Conservation (phyloP, 768 basidiomycete species). For the Russula griseocarnosa region DNA sequence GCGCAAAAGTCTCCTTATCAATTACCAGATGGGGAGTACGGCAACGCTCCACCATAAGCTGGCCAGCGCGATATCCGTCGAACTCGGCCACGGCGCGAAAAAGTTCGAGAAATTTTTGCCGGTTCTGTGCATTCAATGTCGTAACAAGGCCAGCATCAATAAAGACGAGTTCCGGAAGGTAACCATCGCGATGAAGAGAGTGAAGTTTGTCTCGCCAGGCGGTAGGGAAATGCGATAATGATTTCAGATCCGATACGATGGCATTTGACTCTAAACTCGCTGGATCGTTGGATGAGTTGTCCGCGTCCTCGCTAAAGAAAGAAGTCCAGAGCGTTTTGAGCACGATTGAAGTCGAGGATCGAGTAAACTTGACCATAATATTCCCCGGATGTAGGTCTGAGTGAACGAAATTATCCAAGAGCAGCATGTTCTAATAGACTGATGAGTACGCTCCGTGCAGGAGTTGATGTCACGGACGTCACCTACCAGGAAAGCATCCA, state of each 20-base stretch:
- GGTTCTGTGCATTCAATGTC: slow-evolving; percentile 73
- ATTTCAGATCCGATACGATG: slow-evolving; percentile 67
- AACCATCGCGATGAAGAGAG: slow-evolving; percentile 61
- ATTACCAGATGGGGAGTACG: slow-evolving; percentile 85
- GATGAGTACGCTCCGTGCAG: slow-evolving; percentile 13
- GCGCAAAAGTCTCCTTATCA: slow-evolving; percentile 91
- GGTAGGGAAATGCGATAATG: slow-evolving; percentile 51
- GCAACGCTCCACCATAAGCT: slow-evolving; percentile 95
- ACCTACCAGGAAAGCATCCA: slow-evolving; percentile 91
- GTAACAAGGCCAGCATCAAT: slow-evolving; percentile 96
- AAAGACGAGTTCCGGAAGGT: slow-evolving; percentile 91
- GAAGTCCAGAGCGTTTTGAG: slow-evolving; percentile 56
- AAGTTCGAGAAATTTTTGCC: slow-evolving; percentile 92
- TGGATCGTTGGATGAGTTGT: slow-evolving; percentile 13
- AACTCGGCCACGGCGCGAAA: slow-evolving; percentile 96
- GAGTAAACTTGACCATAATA: slow-evolving; percentile 96
- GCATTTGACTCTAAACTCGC: slow-evolving; percentile 32
- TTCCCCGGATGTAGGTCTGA: slow-evolving; percentile 90
- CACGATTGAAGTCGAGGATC: slow-evolving; percentile 65
- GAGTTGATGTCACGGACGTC: slow-evolving; percentile 2
- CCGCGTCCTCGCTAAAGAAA: slow-evolving; percentile 42
- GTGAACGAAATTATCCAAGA: slow-evolving; percentile 97
- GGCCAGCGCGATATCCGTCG: slow-evolving; percentile 92
- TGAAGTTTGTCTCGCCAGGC: slow-evolving; percentile 72
- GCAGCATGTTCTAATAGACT: slow-evolving; percentile 80